Conservation (phyloP, 495 filamentous ascomycete genomes). For the Aspergillus baeticus region DNA sequence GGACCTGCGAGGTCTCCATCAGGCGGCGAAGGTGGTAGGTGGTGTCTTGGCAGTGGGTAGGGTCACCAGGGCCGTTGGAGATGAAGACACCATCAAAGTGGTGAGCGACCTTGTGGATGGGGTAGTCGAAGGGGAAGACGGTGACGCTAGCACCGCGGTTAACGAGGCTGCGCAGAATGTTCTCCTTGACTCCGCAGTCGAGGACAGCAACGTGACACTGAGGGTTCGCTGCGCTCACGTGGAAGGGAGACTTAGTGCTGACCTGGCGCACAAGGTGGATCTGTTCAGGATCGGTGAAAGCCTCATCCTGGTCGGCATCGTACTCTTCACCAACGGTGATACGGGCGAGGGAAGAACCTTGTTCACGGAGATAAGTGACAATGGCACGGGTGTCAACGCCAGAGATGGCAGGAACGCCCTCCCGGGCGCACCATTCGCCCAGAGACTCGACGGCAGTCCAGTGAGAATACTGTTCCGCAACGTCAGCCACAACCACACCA, state of each 20-base stretch:
- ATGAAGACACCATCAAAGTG: slow-evolving; percentile 98
- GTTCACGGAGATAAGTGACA: slow-evolving; percentile 92
- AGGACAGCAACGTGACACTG: slow-evolving; percentile 89
- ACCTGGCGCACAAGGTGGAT: slow-evolving; percentile 95
- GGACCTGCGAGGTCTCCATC: slow-evolving; percentile 86
- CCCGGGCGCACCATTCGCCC: slow-evolving; percentile 89
- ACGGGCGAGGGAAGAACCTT: slow-evolving; percentile 90
- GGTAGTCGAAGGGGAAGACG: slow-evolving; percentile 92
- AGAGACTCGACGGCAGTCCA: slow-evolving; percentile 97
- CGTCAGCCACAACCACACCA: slow-evolving; percentile 93
- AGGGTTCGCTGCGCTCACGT: slow-evolving; percentile 75
- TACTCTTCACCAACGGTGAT: slow-evolving; percentile 98
- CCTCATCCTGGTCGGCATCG: slow-evolving; percentile 97
- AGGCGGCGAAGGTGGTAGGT: slow-evolving; percentile 84
- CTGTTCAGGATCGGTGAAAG: slow-evolving; percentile 89
- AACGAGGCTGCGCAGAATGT: slow-evolving; percentile 93
- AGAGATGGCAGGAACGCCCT: slow-evolving; percentile 93
- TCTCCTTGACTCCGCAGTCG: slow-evolving; percentile 99
- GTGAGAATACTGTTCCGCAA: slow-evolving; percentile 90
- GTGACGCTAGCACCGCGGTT: slow-evolving; percentile 84
- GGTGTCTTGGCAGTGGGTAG: slow-evolving; percentile 90
- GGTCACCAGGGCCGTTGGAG: slow-evolving; percentile 96
- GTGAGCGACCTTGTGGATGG: slow-evolving; percentile 95
- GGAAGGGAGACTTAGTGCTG: slow-evolving; percentile 96
- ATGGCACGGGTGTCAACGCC: slow-evolving; percentile 96